Evolutionary conservation across 768 basidiomycete genomes (phyloP), one percentile per base, ranked within the genome.

Genomic region (Phylloporus sp.): DNA sequence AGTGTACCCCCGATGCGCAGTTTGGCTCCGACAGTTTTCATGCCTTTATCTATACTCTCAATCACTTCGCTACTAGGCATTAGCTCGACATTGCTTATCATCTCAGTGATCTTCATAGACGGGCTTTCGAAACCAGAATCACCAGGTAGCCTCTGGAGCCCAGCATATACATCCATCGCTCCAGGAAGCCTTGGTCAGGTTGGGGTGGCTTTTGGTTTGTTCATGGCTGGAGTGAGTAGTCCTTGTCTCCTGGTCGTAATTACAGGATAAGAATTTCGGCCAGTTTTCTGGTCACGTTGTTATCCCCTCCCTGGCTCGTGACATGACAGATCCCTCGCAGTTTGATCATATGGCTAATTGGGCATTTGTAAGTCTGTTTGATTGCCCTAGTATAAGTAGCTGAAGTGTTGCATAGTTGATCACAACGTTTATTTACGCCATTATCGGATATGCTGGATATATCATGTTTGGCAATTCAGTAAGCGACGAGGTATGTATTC

Each of bases 201-300:
- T 29, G 88, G 92, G 1, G 68, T 95, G 24, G 81, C 88, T 13
- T 87, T 94, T 58, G 95, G 95, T 2, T 73, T 98, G 55, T 84
- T 97, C 62, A 92, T 98, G 84, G 89, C 91, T 8, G 92, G 94
- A 15, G 91, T 92, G 64, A 63, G 80, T 63, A 43, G 24, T 18
- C 44, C 22, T 22, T 41, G 22, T 29, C 56, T 20, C 6, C 44
- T 45, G 10, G 10, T 16, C n/a, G 29, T 46, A 12, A 20, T 10
- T 22, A 18, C 5, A 16, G 29, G 16, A 1, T 28, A 8, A 44
- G 45, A 28, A 23, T 42, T 29, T 18, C 40, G 39, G 23, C 24
- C 10, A 92, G 83, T 95, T 95, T 61, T 84, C 91, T 3, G 94
- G 94, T 2, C 95, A 98, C 64, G 86, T 91, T 13, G 87, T 95